These are phyloP conservation scores for Neurospora terricola DNA, from an alignment of 495 filamentous ascomycete species.

Conservation along the genomic window DNA sequence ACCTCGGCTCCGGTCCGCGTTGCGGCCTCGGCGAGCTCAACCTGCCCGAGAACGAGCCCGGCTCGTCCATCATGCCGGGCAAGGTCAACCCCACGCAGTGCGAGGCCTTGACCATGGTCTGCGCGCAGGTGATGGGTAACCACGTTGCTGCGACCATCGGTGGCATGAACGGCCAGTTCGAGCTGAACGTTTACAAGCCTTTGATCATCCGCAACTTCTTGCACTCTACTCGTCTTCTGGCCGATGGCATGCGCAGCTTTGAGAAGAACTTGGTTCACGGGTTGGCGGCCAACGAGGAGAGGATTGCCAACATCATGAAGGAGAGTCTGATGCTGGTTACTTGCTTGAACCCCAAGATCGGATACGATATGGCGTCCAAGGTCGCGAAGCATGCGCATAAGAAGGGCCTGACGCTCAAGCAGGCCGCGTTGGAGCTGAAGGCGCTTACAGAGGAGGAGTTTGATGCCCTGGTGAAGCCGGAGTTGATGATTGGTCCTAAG, in stretches of 20 bases:
- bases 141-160: conserved; percentile 83
- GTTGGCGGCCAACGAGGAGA: conserved; percentile 83
- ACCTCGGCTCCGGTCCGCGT: conserved; percentile 89
- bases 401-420: conserved; percentile 88
- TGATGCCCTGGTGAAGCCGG: conserved; percentile 81
- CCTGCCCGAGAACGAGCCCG: conserved; percentile 96
- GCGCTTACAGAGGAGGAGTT: conserved; percentile 88
- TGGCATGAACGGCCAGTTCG: conserved; percentile 96
- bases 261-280: conserved; percentile 86
- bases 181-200: conserved; percentile 98
- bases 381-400: conserved; percentile 99
- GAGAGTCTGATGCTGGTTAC: conserved; percentile 96
- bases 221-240: conserved; percentile 76
- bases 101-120: conserved; percentile 96
- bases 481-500: conserved; percentile 90
- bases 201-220: conserved; percentile 89
- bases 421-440: conserved; percentile 87
- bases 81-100: conserved; percentile 99
- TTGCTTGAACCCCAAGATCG: conserved; percentile 96
- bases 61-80: conserved; percentile 95
- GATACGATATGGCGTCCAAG: conserved; percentile 96
- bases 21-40: conserved; percentile 89
- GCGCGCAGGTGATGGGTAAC: conserved; percentile 96
- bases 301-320: conserved; percentile 78
- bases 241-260: conserved; percentile 90